These are phyloP conservation scores for Pseudocercospora crystallina DNA, from an alignment of 2,329 filamentous ascomycete species.

Conservation along the genomic window DNA sequence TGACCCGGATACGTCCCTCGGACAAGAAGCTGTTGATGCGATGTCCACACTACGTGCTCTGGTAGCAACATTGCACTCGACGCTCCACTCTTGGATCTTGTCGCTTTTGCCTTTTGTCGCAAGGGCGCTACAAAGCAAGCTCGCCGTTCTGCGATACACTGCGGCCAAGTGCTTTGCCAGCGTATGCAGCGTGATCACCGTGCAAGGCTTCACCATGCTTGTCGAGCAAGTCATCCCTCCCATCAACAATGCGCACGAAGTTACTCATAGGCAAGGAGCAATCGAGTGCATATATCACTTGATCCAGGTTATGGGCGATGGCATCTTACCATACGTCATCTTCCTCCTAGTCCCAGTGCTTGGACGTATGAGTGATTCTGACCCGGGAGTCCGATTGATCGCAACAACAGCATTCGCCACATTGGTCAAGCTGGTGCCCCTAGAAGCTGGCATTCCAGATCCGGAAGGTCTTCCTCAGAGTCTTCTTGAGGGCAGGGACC, in stretches of 20 bases:
- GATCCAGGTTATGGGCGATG: constrained; percentile 97
- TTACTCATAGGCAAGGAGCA: constrained; percentile 86
- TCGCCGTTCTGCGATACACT: constrained; percentile 93
- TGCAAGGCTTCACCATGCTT: constrained; percentile 92
- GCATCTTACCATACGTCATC: constrained; percentile 94
- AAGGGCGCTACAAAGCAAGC: constrained; percentile 79
- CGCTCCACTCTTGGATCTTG: constrained; percentile 77
- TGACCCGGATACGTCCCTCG: constrained; percentile 71
- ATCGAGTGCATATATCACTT: constrained; percentile 96
- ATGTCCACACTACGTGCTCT: constrained; percentile 90
- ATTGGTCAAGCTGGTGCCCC: constrained; percentile 90
- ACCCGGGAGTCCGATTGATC: constrained; percentile 90
- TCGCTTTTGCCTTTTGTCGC: constrained; percentile 81
- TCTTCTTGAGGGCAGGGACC: constrained; percentile 83
- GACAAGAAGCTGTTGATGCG: constrained; percentile 91
- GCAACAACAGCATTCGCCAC: constrained; percentile 97
- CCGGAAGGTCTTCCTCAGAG: constrained; percentile 89
- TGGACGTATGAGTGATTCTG: constrained; percentile 96
- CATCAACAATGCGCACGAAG: constrained; percentile 85
- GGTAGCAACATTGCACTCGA: constrained; percentile 79
- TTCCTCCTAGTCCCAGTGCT: constrained; percentile 97
- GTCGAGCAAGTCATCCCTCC: constrained; percentile 90
- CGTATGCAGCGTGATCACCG: constrained; percentile 92
- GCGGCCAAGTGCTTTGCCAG: constrained; percentile 97
- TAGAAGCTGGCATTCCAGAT: constrained; percentile 96